Percentiles rank a stretch among this genome's conserved stretches.
These are phyloP conservation scores for Wickerhamomyces chaumierensis DNA, from an alignment of 805 yeast genomes.

Conservation along the genomic window DNA sequence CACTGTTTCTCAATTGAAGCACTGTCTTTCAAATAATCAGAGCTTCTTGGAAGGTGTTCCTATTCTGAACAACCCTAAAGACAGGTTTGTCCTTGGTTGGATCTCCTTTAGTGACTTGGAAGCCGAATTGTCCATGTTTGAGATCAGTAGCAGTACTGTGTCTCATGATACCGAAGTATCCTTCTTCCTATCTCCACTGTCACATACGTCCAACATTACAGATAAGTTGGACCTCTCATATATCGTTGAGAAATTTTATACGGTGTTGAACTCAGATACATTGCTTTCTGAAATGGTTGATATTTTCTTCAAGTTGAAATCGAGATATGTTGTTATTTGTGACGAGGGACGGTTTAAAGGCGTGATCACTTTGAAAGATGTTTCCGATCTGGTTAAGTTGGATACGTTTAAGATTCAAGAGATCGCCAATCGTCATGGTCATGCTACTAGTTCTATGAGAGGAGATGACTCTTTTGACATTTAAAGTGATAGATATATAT, in stretches of 20 bases:
- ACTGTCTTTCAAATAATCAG: constrained; percentile 5
- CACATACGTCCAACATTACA: too few relatives aligned
- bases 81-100: constrained; percentile 30
- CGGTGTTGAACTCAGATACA: constrained; percentile 8
- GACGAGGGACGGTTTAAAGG: constrained; percentile 15
- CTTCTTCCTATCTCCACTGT: constrained; percentile 1
- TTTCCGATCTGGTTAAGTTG: constrained; percentile 5
- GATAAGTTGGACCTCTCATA: constrained; percentile 8
- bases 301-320: constrained; percentile 19
- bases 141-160: background rate
- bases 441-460: too few relatives aligned
- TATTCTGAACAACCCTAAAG: constrained; percentile 24
- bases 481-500: too few relatives aligned
- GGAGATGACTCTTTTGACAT: too few relatives aligned
- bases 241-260: constrained; percentile 12
- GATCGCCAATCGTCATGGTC: background rate
- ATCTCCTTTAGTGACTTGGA: constrained; percentile 27
- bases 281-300: constrained; percentile 19
- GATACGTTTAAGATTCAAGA: background rate
- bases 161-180: background rate
- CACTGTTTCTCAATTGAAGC: constrained; percentile 19
- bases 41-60: constrained; percentile 34
- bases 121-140: constrained; percentile 16
- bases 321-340: constrained; percentile 16
- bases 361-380: constrained; percentile 16